Evolutionary conservation across 768 basidiomycete genomes (phyloP).

Genomic region (Tulasnella sp.): DNA sequence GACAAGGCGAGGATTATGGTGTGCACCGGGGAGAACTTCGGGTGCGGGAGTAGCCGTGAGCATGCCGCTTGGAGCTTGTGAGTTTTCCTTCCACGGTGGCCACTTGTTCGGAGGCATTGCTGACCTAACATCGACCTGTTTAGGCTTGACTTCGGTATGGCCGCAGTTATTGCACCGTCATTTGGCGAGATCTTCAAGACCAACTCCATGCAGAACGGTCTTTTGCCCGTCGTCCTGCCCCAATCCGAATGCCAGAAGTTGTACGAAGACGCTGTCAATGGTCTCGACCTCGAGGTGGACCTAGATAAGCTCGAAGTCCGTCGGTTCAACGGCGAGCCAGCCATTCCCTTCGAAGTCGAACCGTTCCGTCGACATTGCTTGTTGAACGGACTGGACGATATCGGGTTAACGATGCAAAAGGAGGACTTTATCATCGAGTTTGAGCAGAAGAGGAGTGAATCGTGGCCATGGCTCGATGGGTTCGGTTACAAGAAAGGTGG

Average conservation of each 20-base stretch:
- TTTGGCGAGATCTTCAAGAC: constrained; percentile 89
- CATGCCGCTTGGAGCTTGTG: constrained; percentile 86
- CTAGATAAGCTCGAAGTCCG: constrained; percentile 76
- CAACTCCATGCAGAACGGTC: constrained; percentile 91
- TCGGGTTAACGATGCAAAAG: constrained; percentile 87
- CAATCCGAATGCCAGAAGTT: constrained; percentile 66
- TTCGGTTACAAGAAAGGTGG: constrained; percentile 76
- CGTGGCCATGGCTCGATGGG: constrained; percentile 97
- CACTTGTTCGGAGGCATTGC: constrained; percentile 2
- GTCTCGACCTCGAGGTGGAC: constrained; percentile 75
- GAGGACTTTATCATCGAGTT: constrained; percentile 67
- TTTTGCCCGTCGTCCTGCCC: constrained; percentile 74
- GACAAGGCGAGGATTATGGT: constrained; percentile 73
- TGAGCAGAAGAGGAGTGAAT: constrained; percentile 67
- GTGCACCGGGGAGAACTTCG: constrained; percentile 84
- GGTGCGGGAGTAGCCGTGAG: constrained; percentile 85
- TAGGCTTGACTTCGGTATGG: constrained; percentile 86
- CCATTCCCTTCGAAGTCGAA: constrained; percentile 78
- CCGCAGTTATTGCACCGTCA: constrained; percentile 80
- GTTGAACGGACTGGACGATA: constrained; percentile 94
- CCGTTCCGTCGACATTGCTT: constrained; percentile 90
- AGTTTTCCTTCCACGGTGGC: constrained; percentile 36
- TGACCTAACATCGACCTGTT: constrained; percentile 18
- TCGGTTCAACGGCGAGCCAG: constrained; percentile 57
- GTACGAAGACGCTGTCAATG: constrained; percentile 70